phyloP scores from a whole-genome alignment of 306 rosid genomes.

The Rubus idaeus region DNA sequence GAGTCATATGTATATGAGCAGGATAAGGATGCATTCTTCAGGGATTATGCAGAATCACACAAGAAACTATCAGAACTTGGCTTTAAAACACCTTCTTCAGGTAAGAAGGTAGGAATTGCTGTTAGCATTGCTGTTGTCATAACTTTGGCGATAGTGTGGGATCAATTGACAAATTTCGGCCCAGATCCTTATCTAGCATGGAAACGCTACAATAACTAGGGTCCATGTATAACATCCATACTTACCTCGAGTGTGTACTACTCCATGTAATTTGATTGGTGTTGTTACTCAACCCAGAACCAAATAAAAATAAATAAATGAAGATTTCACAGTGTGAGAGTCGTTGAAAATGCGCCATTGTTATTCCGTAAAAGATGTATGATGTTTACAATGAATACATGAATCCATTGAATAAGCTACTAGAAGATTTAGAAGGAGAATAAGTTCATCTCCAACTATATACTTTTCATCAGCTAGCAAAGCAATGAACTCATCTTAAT shows the following conservation, averaged over 20 bases:
- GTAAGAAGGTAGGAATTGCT: conserved; percentile 17
- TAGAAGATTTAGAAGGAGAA: background rate
- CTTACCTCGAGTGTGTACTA: background rate
- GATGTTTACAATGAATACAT: conserved; percentile 6
- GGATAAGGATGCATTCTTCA: conserved; percentile 69
- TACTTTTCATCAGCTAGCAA: too few species aligned
- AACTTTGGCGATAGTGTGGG: background rate
- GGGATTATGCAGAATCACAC: conserved; percentile 75
- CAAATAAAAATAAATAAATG: background rate
- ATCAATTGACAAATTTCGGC: background rate
- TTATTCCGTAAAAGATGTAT: background rate
- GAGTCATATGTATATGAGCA: conserved; percentile 16
- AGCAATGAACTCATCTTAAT: too few species aligned
- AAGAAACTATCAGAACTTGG: conserved; percentile 86
- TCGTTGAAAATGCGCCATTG: background rate
- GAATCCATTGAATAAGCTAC: background rate
- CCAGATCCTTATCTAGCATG: conserved; percentile 1
- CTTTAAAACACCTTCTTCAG: conserved; percentile 29
- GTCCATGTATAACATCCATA: background rate
- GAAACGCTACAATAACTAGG: conserved; percentile 3
- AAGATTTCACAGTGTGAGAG: background rate
- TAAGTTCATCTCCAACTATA: background rate
- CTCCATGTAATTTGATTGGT: background rate
- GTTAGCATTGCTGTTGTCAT: conserved; percentile 33
- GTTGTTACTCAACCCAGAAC: background rate